These are phyloP conservation scores for Paulownia fortunei DNA, from an alignment of 257 asterid genomes.

Conservation along the genomic window DNA sequence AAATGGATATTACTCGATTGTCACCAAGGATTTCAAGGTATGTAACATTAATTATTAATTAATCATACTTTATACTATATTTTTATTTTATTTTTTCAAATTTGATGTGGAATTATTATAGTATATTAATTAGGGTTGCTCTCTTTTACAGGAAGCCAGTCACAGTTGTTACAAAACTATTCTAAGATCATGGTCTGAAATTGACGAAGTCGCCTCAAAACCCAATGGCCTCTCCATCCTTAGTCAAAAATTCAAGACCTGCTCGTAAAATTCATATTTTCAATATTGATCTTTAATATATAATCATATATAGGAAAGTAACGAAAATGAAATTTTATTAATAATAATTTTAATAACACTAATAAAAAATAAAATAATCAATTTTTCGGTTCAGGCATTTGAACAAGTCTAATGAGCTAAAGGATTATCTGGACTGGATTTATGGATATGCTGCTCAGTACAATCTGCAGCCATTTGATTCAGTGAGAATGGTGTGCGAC, in stretches of 20 bases:
- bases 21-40: conserved; percentile 56
- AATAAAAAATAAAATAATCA: background rate
- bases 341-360: too few species aligned
- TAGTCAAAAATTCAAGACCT: conserved; percentile 49
- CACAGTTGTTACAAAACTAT: conserved; percentile 48
- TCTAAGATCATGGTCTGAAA: conserved; percentile 54
- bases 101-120: background rate
- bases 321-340: too few species aligned
- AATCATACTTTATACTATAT: too few species aligned
- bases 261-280: conserved; percentile 43
- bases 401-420: conserved; percentile 36
- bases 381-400: conserved; percentile 34
- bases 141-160: conserved; percentile 47
- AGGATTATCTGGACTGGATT: conserved; percentile 40
- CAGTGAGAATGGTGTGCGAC: conserved; percentile 45
- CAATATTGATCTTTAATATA: too few species aligned
- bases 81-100: background rate
- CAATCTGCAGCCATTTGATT: conserved; percentile 39
- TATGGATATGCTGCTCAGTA: conserved; percentile 53
- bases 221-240: conserved; percentile 51
- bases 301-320: too few species aligned
- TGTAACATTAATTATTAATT: too few species aligned
- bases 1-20: conserved; percentile 50
- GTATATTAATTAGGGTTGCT: too few species aligned
- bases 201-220: conserved; percentile 49